A percentile compares a stretch with the other conserved stretches of the same genome.
Evolutionary conservation across 441 rosid species (phyloP).

Genomic region (Jatropha multifida): DNA sequence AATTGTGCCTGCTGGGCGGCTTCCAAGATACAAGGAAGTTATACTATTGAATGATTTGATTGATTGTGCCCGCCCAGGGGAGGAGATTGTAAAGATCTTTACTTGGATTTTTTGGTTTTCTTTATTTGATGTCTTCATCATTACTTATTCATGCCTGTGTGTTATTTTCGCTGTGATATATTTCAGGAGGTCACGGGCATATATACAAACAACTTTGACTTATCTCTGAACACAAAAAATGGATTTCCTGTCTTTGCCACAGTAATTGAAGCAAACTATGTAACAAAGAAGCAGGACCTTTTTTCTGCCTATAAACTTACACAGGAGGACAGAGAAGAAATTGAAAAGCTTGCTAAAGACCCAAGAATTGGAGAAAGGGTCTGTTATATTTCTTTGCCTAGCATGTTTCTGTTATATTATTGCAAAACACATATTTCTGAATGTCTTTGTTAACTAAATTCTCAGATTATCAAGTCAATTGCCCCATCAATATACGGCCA

Average conservation of each 20-base stretch:
- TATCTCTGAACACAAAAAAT: slow-evolving; percentile 91
- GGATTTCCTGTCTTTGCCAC: slow-evolving; percentile 99
- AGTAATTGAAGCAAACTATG: slow-evolving; percentile 89
- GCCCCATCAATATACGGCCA: slow-evolving; percentile 98
- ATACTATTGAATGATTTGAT: slow-evolving; percentile 89
- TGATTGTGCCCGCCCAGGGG: slow-evolving; percentile 98
- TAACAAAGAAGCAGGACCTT: slow-evolving; percentile 93
- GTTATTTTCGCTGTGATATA: slow-evolving; percentile 8
- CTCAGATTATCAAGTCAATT: slow-evolving; percentile 87
- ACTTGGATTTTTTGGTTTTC: slow-evolving; percentile 16
- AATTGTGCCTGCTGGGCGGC: slow-evolving; percentile 98
- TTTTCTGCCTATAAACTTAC: slow-evolving; percentile 97
- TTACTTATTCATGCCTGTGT: neutral
- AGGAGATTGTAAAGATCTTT: slow-evolving; percentile 70
- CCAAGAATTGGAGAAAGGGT: slow-evolving; percentile 95
- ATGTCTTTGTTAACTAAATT: slow-evolving; percentile 18
- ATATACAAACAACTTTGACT: slow-evolving; percentile 92
- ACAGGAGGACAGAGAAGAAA: slow-evolving; percentile 91
- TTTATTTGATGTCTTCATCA: slow-evolving; percentile 7
- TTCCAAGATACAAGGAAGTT: slow-evolving; percentile 99
- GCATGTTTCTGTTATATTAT: slow-evolving; percentile 9
- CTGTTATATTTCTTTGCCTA: slow-evolving; percentile 22
- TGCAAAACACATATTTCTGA: slow-evolving; percentile 12
- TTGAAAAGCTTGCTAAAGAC: slow-evolving; percentile 84
- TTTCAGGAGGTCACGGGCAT: slow-evolving; percentile 93